phyloP scores from a whole-genome alignment of 2,329 filamentous ascomycete genomes.

The Monilinia fructigena region DNA sequence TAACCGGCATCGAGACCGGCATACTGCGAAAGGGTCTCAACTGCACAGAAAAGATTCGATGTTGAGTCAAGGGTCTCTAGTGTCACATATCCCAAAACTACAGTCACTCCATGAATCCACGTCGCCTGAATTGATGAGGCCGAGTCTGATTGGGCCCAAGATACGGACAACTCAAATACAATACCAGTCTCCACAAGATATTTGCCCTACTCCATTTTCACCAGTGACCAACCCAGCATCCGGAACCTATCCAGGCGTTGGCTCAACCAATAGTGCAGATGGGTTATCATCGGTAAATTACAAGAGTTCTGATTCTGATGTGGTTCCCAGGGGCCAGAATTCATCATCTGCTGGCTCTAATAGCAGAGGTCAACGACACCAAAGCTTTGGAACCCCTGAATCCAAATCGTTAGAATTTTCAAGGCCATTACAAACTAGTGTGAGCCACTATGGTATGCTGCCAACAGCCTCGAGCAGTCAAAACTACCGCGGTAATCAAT shows the following conservation, averaged over 20 bases:
- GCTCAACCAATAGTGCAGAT: constrained; percentile 35
- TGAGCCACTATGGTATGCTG: constrained; percentile 52
- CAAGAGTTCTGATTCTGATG: constrained; percentile 39
- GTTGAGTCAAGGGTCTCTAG: constrained; percentile 47
- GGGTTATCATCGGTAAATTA: constrained; percentile 32
- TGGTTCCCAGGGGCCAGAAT: constrained; percentile 32
- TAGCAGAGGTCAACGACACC: constrained; percentile 33
- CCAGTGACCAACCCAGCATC: constrained; percentile 36
- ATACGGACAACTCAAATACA: constrained; percentile 35
- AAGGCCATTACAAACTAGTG: constrained; percentile 49
- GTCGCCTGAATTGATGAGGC: constrained; percentile 39
- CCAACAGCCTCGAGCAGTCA: constrained; percentile 53
- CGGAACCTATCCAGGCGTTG: constrained; percentile 35
- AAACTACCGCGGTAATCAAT: constrained; percentile 44
- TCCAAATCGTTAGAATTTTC: constrained; percentile 42
- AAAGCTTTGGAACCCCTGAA: constrained; percentile 39
- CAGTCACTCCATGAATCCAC: constrained; percentile 33
- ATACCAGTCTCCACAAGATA: constrained; percentile 39
- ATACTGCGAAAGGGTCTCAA: constrained; percentile 75
- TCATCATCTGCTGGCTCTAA: constrained; percentile 26
- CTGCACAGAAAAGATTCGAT: constrained; percentile 71
- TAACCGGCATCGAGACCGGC: constrained; percentile 77
- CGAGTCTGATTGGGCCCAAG: constrained; percentile 33
- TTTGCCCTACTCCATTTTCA: constrained; percentile 36
- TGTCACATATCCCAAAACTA: constrained; percentile 31